phyloP scores from a whole-genome alignment of 441 rosid species.

The Flueggea neowawraea region DNA sequence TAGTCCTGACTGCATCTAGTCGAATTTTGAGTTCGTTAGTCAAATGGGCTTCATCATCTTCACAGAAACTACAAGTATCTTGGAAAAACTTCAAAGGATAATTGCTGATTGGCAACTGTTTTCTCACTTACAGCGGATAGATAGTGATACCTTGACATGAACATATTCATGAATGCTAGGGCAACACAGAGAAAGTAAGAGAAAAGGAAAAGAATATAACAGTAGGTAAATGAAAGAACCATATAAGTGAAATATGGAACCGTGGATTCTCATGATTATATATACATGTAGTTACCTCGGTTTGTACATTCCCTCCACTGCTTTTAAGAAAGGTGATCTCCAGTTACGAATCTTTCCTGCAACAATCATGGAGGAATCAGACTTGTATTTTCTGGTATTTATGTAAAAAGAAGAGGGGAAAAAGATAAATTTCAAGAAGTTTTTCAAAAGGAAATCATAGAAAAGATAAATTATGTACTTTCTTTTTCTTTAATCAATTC shows the following conservation, averaged over 20 bases:
- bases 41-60: not conserved
- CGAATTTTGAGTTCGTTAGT: not conserved
- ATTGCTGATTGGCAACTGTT: not conserved
- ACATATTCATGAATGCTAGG: too few species aligned
- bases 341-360: slow-evolving; percentile 47
- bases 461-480: slow-evolving; percentile 44
- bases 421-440: not conserved
- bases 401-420: not conserved
- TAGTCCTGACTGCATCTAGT: not conserved
- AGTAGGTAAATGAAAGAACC: not conserved
- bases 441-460: not conserved
- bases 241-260: not conserved
- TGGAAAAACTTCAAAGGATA: not conserved
- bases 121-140: too few species aligned
- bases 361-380: slow-evolving; percentile 12
- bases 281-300: slow-evolving; percentile 15
- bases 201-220: too few species aligned
- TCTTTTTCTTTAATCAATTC: slow-evolving; percentile 81
- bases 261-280: too few species aligned
- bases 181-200: too few species aligned
- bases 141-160: too few species aligned
- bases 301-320: slow-evolving; percentile 1
- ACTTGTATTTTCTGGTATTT: not conserved
- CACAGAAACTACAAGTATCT: not conserved
- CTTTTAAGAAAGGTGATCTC: slow-evolving; percentile 5